Base-by-base conservation (phyloP, 805 yeast genomes). In the Ogataea neopini region DNA sequence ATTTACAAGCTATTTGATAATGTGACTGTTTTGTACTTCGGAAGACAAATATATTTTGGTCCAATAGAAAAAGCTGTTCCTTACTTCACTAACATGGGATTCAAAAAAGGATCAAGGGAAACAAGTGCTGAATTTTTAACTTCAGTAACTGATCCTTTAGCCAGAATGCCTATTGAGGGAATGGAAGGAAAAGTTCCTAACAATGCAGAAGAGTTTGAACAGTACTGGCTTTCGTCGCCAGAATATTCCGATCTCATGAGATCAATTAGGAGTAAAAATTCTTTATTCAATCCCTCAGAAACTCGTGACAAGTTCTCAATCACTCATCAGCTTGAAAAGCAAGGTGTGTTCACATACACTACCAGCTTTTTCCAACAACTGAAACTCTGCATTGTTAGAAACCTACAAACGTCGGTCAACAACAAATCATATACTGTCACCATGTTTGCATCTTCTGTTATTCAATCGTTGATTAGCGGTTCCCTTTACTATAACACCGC, bases 401-500 rank as follows among this genome's bases (percentile, higher is more conserved):
- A 81, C 60, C 64, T 74, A n/a, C 74, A 77, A 48, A 76, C 81
- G 62, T 72, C 73, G 15, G 71, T 68, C 37, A 84, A 84, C 63
- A 83, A 83, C 58, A 75, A 75, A 4, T 73, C 83, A 8, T 78
- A 79, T 60, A 71, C 83, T 0, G 72, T 79, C 50, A 57, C 58
- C 4, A 72, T 78, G 32, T 53, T 81, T 38, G 66, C 73, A 28
- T 81, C 84, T 39, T 76, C 81, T 45, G 63, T 75, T 40, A 70
- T 76, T 45, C 81, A 80, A 69, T 79, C 85, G 47, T 68, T 83
- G 52, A 67, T 83, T 57, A 72, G 79, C 47, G 83, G 86, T 43
- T 81, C 88, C 1, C 71, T 80, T 58, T 83, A 74, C 57, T 83
- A 72, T 60, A 77, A 76, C 48, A 72, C 77, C 43, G 69, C 73